Evolutionary conservation across 2,329 filamentous ascomycete species (phyloP), one percentile per base, ranked within the genome.

Genomic region (Akanthomyces dipterigenus): DNA sequence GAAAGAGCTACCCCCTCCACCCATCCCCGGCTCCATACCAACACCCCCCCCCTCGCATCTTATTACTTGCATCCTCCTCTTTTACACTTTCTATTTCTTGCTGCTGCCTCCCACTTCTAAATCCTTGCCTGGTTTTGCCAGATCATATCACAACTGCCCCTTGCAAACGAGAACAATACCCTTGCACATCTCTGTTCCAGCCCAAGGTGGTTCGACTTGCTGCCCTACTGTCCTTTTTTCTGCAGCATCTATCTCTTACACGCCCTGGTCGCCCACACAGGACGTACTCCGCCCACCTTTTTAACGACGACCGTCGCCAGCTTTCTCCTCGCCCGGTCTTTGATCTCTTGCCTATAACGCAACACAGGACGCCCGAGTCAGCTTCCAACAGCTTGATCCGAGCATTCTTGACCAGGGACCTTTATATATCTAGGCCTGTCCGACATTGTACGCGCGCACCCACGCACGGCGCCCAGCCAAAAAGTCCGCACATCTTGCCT

Each of bases 161-260:
- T 56, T 56, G 54, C 42, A 55, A 45, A 38, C 36, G 16, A 22
- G n/a, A 36, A 51, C 14, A 22, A 51, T 36, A 51, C 20, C 57
- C 57, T 53, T 60, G 57, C 38, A 45, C 57, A 45, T 24, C 22
- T 36, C 31, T 48, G 34, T 45, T 49, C 43, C 55, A 50, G 55
- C 54, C 55, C 55, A 58, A 57, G 50, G 55, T 58, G 55, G 55
- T 58, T 58, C 55, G 55, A 58, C 26, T 45, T 26, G 20, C 31
- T 49, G 43, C 40, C 38, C 31, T 40, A 22, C 36, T 28, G 22
- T 31, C 45, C 28, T 36, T 54, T 43, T 38, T 20, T 43, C 20
- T 54, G 26, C 58, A 43, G 20, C 24, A 58, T 60, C 54, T 60
- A 60, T 60, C 58, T 38, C 58, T 60, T 60, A 60, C 58, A 60